A percentile compares a stretch with the other conserved stretches of the same genome.
Conservation (phyloP, 2,329 filamentous ascomycete species). For the Talaromyces sp. region DNA sequence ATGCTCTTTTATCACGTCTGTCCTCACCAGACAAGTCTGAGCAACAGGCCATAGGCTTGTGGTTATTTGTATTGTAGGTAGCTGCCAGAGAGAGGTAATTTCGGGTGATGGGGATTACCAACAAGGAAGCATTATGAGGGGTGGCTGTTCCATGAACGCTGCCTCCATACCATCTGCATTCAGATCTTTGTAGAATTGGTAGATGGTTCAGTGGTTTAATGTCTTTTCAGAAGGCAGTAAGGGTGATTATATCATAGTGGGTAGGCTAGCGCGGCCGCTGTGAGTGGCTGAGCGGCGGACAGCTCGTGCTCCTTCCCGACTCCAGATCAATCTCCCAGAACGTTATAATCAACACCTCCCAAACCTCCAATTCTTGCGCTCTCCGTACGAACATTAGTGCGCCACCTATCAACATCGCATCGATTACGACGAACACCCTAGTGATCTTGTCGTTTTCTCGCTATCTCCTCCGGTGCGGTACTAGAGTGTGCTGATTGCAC, state of each 20-base stretch:
- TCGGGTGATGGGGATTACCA: background rate
- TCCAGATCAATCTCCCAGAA: conserved; percentile 2
- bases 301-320: conserved; percentile 18
- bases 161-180: background rate
- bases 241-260: background rate
- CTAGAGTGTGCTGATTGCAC: conserved; percentile 8
- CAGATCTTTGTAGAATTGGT: background rate
- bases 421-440: background rate
- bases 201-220: background rate
- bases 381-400: background rate
- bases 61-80: conserved; percentile 17
- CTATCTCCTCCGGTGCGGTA: background rate
- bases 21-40: background rate
- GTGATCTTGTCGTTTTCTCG: background rate
- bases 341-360: background rate
- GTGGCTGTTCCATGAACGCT: background rate
- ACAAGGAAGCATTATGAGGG: conserved; percentile 3
- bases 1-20: background rate
- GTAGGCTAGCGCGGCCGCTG: conserved; percentile 13
- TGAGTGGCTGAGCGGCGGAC: conserved; percentile 19
- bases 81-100: conserved; percentile 12
- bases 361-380: background rate
- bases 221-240: too few species aligned
- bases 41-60: background rate
- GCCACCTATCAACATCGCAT: background rate